Base-by-base conservation (phyloP, 441 rosid genomes). In the Aleurites moluccanus region DNA sequence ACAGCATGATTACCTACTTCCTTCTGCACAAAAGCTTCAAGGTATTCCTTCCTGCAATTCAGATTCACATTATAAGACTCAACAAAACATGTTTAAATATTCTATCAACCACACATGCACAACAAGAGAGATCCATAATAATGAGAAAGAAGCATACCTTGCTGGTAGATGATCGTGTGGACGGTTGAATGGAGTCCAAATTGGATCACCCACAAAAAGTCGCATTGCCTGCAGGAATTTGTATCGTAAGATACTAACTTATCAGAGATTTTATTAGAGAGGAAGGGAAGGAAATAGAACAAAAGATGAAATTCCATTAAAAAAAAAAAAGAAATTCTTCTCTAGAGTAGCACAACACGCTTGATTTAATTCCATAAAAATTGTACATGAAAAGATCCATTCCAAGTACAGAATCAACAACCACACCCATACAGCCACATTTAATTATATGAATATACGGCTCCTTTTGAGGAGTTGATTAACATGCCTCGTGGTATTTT, bases 171-270 rank as follows among this genome's bases (percentile, higher is more conserved):
- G 88, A 77, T 95, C 99, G 14, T 93, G 95, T 42, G 98, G 99
- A 23, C 96, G 99, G 75, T 96, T 89, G 84, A 50, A 88, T 63
- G 98, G 96, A 64, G 98, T 92, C 99, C 98, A 93, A 63, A 96
- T 57, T 25, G 99, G 98, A 71, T 89, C 94, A 61, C 96, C 97
- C 44, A 89, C 93, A 59, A 93, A 96, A 60, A 93, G 89, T 47
- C 98, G 83, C 97, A 96, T 90, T 6, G 98, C 97, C 96, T 91
- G 86, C 50, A 80, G 14, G 23, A 59, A 14, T 61, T 62, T 14
- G 10, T 40, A 23, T 45, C 27, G 50, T 47, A 18, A 52, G 27
- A 50, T 10, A 50, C n/a, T 13, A 50, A 11, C n/a, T 50, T 18
- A 27, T 35, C 16, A 40, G 53, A 15, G 6, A 33, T 23, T 25